Conservation (phyloP, 495 filamentous ascomycete genomes). For the Penicillium ucsense region DNA sequence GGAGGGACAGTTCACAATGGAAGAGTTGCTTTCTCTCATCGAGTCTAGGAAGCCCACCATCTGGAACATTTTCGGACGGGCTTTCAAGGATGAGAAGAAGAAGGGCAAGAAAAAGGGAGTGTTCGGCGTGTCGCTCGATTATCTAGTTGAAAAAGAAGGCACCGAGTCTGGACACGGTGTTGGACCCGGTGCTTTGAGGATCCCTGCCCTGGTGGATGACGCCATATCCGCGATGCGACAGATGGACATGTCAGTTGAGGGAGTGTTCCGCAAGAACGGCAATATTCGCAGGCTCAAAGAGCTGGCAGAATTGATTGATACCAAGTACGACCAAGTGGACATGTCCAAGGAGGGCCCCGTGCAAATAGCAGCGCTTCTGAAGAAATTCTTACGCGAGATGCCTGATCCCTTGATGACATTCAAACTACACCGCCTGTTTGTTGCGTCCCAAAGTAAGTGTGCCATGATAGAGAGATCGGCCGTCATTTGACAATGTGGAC, state of each 20-base stretch:
- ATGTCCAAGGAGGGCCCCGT: slow-evolving; percentile 78
- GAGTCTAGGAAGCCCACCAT: slow-evolving; percentile 89
- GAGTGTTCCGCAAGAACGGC: slow-evolving; percentile 98
- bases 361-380: slow-evolving; percentile 87
- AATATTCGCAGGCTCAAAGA: slow-evolving; percentile 89
- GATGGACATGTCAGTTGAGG: slow-evolving; percentile 98
- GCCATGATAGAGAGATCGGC: too few relatives aligned
- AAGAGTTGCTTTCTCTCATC: slow-evolving; percentile 90
- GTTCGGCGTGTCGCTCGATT: slow-evolving; percentile 77
- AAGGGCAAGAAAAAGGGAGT: slow-evolving; percentile 82
- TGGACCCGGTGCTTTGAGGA: slow-evolving; percentile 77
- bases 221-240: slow-evolving; percentile 87
- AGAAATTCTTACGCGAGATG: slow-evolving; percentile 90
- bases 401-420: slow-evolving; percentile 92
- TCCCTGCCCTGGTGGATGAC: slow-evolving; percentile 86
- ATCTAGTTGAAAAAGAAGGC: slow-evolving; percentile 83
- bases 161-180: slow-evolving; percentile 94
- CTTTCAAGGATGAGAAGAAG: slow-evolving; percentile 78
- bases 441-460: slow-evolving; percentile 70
- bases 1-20: slow-evolving; percentile 80
- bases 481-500: too few relatives aligned
- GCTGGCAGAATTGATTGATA: slow-evolving; percentile 73
- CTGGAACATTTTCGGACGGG: slow-evolving; percentile 96
- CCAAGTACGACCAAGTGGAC: slow-evolving; percentile 71
- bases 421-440: slow-evolving; percentile 86